Evolutionary conservation across 2,329 filamentous ascomycete species (phyloP).

Genomic region (Huntiella abstrusa): DNA sequence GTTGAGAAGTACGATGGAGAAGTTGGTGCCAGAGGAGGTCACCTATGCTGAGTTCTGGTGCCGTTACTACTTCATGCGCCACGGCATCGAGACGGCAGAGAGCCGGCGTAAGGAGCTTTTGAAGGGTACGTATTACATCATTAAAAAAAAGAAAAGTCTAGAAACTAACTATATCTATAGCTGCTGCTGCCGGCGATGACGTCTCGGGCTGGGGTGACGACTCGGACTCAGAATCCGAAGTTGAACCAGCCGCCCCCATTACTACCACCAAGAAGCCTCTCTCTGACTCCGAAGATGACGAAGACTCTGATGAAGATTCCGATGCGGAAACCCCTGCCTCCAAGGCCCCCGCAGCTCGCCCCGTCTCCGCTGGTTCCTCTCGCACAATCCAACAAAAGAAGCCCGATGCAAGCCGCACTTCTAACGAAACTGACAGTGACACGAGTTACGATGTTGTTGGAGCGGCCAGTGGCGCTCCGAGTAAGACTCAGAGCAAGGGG

Average conservation of each 20-base stretch:
- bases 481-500: slow-evolving; percentile 44
- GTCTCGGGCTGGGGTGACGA: slow-evolving; percentile 50
- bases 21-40: slow-evolving; percentile 81
- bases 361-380: slow-evolving; percentile 35
- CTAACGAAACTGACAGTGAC: slow-evolving; percentile 82
- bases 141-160: neutral
- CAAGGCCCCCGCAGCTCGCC: slow-evolving; percentile 20
- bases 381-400: slow-evolving; percentile 45
- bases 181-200: slow-evolving; percentile 53
- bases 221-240: slow-evolving; percentile 30
- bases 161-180: slow-evolving; percentile 18
- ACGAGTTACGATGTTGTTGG: slow-evolving; percentile 90
- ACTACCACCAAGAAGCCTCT: slow-evolving; percentile 13
- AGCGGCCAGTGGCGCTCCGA: slow-evolving; percentile 54
- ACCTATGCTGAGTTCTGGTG: slow-evolving; percentile 82
- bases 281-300: slow-evolving; percentile 19
- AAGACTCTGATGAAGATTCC: slow-evolving; percentile 17
- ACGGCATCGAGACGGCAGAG: slow-evolving; percentile 87
- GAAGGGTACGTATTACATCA: slow-evolving; percentile 45
- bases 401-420: slow-evolving; percentile 43
- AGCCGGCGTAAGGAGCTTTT: slow-evolving; percentile 71
- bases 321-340: slow-evolving; percentile 12
- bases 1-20: slow-evolving; percentile 78
- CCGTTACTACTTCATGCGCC: slow-evolving; percentile 84
- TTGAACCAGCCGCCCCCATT: neutral